Evolutionary conservation across 345 rosid species (phyloP).

Genomic region (Schrenkiella parvula): DNA sequence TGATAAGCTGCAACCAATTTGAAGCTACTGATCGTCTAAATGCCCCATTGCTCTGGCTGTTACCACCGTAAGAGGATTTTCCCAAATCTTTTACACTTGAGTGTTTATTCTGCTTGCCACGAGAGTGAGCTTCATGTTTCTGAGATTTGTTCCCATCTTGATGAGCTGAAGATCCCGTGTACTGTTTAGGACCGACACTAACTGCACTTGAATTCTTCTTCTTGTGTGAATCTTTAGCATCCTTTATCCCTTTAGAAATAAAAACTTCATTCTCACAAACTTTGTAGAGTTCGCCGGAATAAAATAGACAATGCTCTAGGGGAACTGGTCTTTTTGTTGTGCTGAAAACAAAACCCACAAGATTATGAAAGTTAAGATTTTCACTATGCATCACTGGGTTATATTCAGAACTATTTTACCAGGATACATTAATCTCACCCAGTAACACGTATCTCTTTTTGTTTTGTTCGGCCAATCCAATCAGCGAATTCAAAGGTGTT

Average conservation of each 20-base stretch:
- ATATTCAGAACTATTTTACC: conserved; percentile 3
- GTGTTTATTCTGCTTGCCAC: conserved; percentile 71
- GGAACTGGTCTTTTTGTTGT: conserved; percentile 97
- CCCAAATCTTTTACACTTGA: conserved; percentile 51
- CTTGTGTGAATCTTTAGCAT: conserved; percentile 74
- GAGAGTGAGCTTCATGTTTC: conserved; percentile 58
- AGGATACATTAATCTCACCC: conserved; percentile 52
- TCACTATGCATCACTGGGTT: background rate
- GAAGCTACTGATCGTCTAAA: conserved; percentile 76
- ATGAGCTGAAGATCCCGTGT: conserved; percentile 47
- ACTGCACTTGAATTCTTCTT: conserved; percentile 54
- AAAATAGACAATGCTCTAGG: conserved; percentile 87
- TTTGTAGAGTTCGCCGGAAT: conserved; percentile 79
- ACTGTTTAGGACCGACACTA: conserved; percentile 43
- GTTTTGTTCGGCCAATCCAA: conserved; percentile 97
- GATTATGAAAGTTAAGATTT: background rate
- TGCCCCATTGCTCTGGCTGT: conserved; percentile 62
- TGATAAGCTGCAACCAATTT: conserved; percentile 74
- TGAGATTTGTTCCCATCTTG: conserved; percentile 57
- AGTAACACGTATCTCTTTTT: conserved; percentile 84
- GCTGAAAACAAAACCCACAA: conserved; percentile 41
- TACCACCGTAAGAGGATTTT: conserved; percentile 45
- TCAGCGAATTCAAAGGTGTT: conserved; percentile 93
- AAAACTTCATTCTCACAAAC: conserved; percentile 72
- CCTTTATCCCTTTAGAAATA: conserved; percentile 63